A percentile compares a stretch with the other conserved stretches of the same genome.
Evolutionary conservation across 2,329 filamentous ascomycete genomes (phyloP).

Genomic region (Teratosphaeria gauchensis): DNA sequence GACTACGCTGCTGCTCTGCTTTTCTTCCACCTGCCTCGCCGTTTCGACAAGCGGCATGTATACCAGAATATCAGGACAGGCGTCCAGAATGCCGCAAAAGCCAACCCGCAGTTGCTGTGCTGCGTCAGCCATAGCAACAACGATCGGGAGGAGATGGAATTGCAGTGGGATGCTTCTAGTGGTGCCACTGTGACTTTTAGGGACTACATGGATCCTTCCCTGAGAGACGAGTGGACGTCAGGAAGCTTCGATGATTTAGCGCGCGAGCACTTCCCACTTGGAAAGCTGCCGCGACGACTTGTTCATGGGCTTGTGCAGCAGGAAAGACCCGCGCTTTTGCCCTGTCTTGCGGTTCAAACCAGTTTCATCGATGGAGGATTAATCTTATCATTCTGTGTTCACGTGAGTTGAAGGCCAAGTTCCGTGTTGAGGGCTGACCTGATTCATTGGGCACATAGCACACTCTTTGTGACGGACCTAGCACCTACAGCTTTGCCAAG

Average conservation of each 20-base stretch:
- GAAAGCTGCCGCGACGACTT: slow-evolving; percentile 12
- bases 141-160: slow-evolving; percentile 4
- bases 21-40: slow-evolving; percentile 1
- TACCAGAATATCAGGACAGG: not conserved
- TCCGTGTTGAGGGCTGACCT: not conserved
- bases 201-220: not conserved
- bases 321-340: not conserved
- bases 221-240: not conserved
- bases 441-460: not conserved
- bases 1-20: slow-evolving; percentile 2
- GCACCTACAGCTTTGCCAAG: not conserved
- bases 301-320: slow-evolving; percentile 7
- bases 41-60: not conserved
- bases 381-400: not conserved
- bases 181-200: slow-evolving; percentile 1
- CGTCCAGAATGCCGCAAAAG: not conserved
- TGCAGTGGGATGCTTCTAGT: not conserved
- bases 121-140: not conserved
- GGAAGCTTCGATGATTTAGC: slow-evolving; percentile 3
- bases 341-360: not conserved
- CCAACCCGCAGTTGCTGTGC: slow-evolving; percentile 4
- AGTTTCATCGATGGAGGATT: not conserved
- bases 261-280: slow-evolving; percentile 1
- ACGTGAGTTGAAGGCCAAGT: not conserved
- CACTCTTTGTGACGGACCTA: slow-evolving; percentile 2